Base-by-base conservation (phyloP, 805 yeast species). In the Saccharomycopsis selenospora region DNA sequence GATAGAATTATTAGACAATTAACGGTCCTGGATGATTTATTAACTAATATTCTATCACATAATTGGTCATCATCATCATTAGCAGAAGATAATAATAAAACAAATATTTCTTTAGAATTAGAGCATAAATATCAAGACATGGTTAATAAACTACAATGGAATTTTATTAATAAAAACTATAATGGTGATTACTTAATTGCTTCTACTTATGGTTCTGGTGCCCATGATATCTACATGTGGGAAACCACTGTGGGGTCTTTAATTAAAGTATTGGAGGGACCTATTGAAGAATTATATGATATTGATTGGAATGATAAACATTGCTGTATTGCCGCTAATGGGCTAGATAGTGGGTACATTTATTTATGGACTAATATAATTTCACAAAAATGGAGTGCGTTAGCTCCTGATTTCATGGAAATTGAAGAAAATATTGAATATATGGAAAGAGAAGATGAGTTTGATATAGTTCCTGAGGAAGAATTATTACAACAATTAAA, bases 391-490 rank as follows among this genome's bases (percentile, higher is more conserved):
- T 90, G 98, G 98, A 84, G 95, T 63, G 95, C 97, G 1, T 69
- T 90, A 57, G 97, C 97, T 0, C 97, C 97, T 0, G 98, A 91
- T 63, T 90, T 91, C 61, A 95, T 85, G 43, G 97, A 90, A 63
- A 82, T 90, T 40, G 96, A 90, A 60, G 95, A 89, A 59, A 91
- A 89, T 59, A 82, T 86, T 7, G 88, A 85, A 50, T 90, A 91
- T 60, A 79, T 80, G 56, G 98, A 90, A 60, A 73, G 75, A 51
- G 98, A 90, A 63, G 95, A 89, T 61, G 98, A 90, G 64, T 90
- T 90, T 64, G 97, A 90, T 61, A 74, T 84, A 22, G 76, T 77
- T 8, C 84, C 77, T 45, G 89, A 82, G 46, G 85, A 79, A 46
- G 79, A 75, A 45, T 71, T 79, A 52, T 76, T 76, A 52, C 78